A percentile compares a stretch with the other conserved stretches of the same genome.
These are phyloP conservation scores for Pestalotiopsis sp. DNA, from an alignment of 2,329 filamentous ascomycete species.

Conservation along the genomic window DNA sequence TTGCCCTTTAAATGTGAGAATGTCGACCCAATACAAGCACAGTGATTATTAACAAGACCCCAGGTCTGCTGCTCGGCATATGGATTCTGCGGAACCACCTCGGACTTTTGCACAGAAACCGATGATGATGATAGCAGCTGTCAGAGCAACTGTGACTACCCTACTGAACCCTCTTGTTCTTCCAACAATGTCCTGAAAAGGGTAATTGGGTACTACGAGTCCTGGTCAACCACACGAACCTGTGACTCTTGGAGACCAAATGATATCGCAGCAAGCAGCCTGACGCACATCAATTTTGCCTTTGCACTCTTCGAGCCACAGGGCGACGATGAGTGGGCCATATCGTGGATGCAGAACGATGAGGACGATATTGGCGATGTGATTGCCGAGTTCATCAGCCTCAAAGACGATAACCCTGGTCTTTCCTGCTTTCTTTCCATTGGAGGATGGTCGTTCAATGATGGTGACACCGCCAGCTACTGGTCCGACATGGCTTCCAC, in stretches of 20 bases:
- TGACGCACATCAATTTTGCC: slow-evolving; percentile 37
- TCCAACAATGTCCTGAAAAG: slow-evolving; percentile 9
- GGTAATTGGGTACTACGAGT: slow-evolving; percentile 31
- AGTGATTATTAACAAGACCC: slow-evolving; percentile 8
- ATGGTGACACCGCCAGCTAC: slow-evolving; percentile 21
- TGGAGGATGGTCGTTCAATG: slow-evolving; percentile 12
- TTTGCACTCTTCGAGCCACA: slow-evolving; percentile 37
- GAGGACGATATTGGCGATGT: background rate
- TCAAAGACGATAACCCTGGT: slow-evolving; percentile 29
- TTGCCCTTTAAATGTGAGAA: slow-evolving; percentile 34
- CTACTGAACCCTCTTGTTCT: slow-evolving; percentile 11
- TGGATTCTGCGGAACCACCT: slow-evolving; percentile 28
- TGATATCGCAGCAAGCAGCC: slow-evolving; percentile 26
- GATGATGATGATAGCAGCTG: slow-evolving; percentile 8
- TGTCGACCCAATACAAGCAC: background rate
- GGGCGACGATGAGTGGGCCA: background rate
- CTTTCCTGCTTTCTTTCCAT: slow-evolving; percentile 30
- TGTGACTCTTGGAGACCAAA: slow-evolving; percentile 26
- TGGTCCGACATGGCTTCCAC: slow-evolving; percentile 26
- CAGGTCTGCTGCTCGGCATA: slow-evolving; percentile 29
- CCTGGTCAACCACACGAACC: slow-evolving; percentile 19
- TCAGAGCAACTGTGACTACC: slow-evolving; percentile 14
- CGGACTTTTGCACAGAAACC: slow-evolving; percentile 18
- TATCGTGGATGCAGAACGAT: background rate
- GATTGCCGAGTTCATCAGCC: slow-evolving; percentile 23